A percentile compares a stretch with the other conserved stretches of the same genome.
These are phyloP conservation scores for Ceratobasidium papillatum DNA, from an alignment of 1,284 basidiomycete genomes.

Conservation along the genomic window DNA sequence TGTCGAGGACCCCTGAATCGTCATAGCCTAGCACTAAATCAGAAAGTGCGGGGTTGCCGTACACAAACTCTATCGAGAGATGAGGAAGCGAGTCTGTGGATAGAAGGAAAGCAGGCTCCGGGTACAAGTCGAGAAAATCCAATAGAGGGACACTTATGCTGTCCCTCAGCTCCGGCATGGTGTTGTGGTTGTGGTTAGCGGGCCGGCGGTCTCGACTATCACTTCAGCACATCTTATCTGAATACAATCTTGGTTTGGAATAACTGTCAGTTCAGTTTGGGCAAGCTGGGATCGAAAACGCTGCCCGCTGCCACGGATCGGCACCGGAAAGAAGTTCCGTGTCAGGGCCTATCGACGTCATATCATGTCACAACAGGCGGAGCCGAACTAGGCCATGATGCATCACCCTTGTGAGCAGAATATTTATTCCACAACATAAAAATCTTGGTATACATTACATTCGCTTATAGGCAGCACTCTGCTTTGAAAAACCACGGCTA, in stretches of 20 bases:
- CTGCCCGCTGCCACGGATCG: too few relatives aligned
- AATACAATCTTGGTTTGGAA: too few relatives aligned
- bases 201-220: background rate
- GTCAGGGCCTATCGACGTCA: too few relatives aligned
- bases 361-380: too few relatives aligned
- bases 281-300: too few relatives aligned
- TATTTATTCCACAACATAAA: too few relatives aligned
- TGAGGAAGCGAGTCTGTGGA: background rate
- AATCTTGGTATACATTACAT: too few relatives aligned
- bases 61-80: background rate
- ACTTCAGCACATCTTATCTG: background rate
- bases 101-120: slow-evolving; percentile 23
- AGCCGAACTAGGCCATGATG: too few relatives aligned
- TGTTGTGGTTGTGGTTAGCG: background rate
- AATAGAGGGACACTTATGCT: background rate
- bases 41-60: slow-evolving; percentile 19
- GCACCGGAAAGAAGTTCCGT: too few relatives aligned
- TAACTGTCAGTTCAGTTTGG: background rate
- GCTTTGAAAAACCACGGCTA: too few relatives aligned
- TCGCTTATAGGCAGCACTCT: too few relatives aligned
- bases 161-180: background rate
- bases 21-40: slow-evolving; percentile 1
- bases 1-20: background rate
- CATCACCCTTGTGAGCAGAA: too few relatives aligned
- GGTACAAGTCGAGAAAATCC: slow-evolving; percentile 15